Evolutionary conservation across 1,284 basidiomycete species (phyloP), one percentile per base, ranked within the genome.

Genomic region (Spongiforma sp.): DNA sequence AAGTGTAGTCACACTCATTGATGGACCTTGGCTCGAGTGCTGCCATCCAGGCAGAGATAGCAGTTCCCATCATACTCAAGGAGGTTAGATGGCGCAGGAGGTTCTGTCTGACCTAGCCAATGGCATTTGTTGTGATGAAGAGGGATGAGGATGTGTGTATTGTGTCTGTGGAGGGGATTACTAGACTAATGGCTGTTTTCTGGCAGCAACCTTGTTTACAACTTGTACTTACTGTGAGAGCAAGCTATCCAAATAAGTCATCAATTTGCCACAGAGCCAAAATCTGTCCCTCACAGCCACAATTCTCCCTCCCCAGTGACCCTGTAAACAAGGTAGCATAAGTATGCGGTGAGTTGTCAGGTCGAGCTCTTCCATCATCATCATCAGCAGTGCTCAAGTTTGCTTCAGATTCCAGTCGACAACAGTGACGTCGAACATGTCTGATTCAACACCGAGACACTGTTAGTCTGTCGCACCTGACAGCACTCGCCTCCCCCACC

Each of bases 1-100:
- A 78, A 9, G 81, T 76, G 79, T 96, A 98, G 17, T 79, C n/a
- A n/a, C n/a, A 67, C 4, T 88, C 89, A 73, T 96, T 98, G 63
- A 77, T 75, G 64, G 86, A 78, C 0, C 94, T 89, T 89, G 1
- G 91, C 89, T n/a, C 96, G 87, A 28, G 78, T 73, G 75, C 98
- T 98, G 21, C 95, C n/a, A n/a, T n/a, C 90, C 0, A 96, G 96
- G 72, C 96, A 99, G 52, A 98, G 87, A 77, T 95, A 97, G 75
- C 96, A 99, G 46, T 83, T 79, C 7, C 86, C 83, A 72, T 98
- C 96, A 75, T 95, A 89, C 46, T 83, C 65, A 0, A 92, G 93
- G 4, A 93, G 81, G 41, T 78, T 73, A 9, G 79, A 69, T 3
- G 82, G 62, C 64, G 89, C 84, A 0, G 89, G 83, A 2, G 87